phyloP scores from a whole-genome alignment of 495 filamentous ascomycete genomes.

The Cercophora newfieldiana region DNA sequence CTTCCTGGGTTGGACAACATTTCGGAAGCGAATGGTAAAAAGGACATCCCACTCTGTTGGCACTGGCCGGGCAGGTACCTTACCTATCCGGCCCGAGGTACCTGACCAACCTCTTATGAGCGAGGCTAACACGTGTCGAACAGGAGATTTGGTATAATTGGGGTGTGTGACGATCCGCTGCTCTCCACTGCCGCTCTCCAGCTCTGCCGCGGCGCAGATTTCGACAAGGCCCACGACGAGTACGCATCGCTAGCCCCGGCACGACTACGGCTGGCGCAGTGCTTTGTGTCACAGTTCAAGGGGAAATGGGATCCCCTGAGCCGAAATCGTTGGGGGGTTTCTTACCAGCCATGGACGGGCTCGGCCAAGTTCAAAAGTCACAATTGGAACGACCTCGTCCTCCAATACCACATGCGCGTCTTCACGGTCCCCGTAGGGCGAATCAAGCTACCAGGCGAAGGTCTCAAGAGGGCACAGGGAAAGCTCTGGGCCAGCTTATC shows the following conservation, averaged over 20 bases:
- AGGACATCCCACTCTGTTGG: not conserved
- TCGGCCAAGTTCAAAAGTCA: not conserved
- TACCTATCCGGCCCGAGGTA: too few species aligned
- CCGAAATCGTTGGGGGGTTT: not conserved
- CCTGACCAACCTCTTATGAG: not conserved
- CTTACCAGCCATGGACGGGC: not conserved
- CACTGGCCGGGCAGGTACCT: too few species aligned
- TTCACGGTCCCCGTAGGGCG: not conserved
- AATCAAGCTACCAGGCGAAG: not conserved
- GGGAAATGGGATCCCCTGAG: slow-evolving; percentile 1
- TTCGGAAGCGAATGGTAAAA: slow-evolving; percentile 6
- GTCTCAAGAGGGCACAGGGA: not conserved
- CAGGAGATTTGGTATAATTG: slow-evolving; percentile 1
- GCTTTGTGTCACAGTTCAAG: not conserved
- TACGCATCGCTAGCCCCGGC: not conserved
- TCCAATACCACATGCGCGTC: slow-evolving; percentile 7
- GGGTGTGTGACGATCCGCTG: slow-evolving; percentile 1
- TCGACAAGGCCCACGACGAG: not conserved
- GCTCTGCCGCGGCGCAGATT: slow-evolving; percentile 3
- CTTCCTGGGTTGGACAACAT: not conserved
- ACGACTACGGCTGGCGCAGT: not conserved
- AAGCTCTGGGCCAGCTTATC: not conserved
- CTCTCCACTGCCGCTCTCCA: slow-evolving; percentile 9
- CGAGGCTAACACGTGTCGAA: not conserved
- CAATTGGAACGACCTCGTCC: slow-evolving; percentile 4